Evolutionary conservation across 371 early-diverging fungal genomes (phyloP), one percentile per base, ranked within the genome.

Genomic region (Mortierella sp.): DNA sequence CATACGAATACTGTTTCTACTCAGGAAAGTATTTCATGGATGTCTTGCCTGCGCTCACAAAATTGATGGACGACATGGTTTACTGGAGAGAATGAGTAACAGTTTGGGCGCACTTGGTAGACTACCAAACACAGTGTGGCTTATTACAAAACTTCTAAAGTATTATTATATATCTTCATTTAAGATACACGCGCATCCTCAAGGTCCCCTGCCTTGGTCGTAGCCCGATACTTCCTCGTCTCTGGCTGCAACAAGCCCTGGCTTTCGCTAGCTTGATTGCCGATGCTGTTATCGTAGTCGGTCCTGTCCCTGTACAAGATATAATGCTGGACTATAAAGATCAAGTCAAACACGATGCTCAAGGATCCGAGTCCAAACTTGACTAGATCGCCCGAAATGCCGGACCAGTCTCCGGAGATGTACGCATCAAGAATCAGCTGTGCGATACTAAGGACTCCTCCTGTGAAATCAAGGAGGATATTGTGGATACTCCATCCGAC

Each of bases 401-500:
- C 90, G 43, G 84, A 86, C 91, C 90, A 92, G 50, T 92, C 89
- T 26, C 86, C 83, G 27, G 84, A 78, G 0, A 89, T 54, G 28
- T 54, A 81, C 0, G 94, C 89, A 72, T 97, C 98, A 37, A 95
- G 58, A 1, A 95, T 41, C 34, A 94, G 80, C 79, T 98, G 98
- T 8, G 84, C 62, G 34, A 93, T 83, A 8, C 95, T 95, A 31
- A 97, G 70, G 0, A 83, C 43, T 3, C 98, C 98, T 48, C 98
- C 98, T 6, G 93, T 90, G 34, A 94, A 90, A 72, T 98, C 98
- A 55, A 97, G 81, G 11, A 97, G 70, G 53, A 96, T 94, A 60
- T 94, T 96, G 56, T 90, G 86, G 42, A 97, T 94, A 54, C 92
- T 92, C 97, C 97, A 98, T 0, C 98, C 98, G 6, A 84, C 84